These are phyloP conservation scores for Arxiozyma telluris DNA, from an alignment of 1,139 yeast genomes.

Conservation along the genomic window DNA sequence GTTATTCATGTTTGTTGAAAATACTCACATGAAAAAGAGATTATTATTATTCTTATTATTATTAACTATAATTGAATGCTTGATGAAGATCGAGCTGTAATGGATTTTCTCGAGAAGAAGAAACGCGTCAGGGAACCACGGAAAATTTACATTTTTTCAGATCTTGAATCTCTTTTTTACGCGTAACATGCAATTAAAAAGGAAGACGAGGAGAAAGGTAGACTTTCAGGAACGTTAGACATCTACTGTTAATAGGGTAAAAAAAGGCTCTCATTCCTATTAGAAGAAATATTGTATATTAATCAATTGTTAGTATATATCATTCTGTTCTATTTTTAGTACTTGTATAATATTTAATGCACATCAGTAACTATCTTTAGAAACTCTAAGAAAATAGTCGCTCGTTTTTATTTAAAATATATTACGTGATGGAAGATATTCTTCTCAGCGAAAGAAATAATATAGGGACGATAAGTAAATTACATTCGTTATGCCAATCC, in stretches of 20 bases:
- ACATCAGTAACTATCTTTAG: background rate
- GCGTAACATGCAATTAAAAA: background rate
- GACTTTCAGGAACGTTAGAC: background rate
- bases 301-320: too few relatives aligned
- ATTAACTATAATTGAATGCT: too few relatives aligned
- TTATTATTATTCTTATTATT: too few relatives aligned
- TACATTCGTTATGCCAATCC: conserved; percentile 2
- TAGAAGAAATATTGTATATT: too few relatives aligned
- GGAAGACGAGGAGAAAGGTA: too few relatives aligned
- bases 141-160: background rate
- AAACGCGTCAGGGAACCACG: background rate
- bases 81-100: background rate
- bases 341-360: too few relatives aligned
- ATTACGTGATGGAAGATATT: background rate
- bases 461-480: background rate
- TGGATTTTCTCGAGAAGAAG: background rate
- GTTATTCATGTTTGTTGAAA: too few relatives aligned
- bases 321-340: background rate
- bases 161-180: background rate
- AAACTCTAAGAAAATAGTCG: too few relatives aligned
- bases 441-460: background rate
- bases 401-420: background rate
- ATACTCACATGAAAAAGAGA: too few relatives aligned
- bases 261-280: background rate
- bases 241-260: background rate